Evolutionary conservation across 768 basidiomycete genomes (phyloP).

Genomic region (Lactifluus subvellereus): DNA sequence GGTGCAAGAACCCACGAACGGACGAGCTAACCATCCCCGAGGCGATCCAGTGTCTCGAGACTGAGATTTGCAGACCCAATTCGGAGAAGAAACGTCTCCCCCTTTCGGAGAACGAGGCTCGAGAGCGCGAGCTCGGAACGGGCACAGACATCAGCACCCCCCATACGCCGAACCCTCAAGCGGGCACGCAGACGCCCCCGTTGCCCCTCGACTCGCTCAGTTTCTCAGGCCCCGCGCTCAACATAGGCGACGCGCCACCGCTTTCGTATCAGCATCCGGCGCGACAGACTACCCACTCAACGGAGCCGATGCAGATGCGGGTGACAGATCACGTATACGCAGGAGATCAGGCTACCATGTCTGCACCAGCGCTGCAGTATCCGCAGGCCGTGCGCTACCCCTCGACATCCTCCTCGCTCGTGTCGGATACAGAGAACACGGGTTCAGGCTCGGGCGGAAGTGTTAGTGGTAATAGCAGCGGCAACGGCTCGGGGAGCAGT

Average conservation of each 20-base stretch:
- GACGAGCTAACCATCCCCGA: slow-evolving; percentile 79
- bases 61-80: slow-evolving; percentile 66
- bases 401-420: slow-evolving; percentile 36
- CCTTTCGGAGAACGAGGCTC: slow-evolving; percentile 37
- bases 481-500: slow-evolving; percentile 8
- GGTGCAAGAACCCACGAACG: slow-evolving; percentile 52
- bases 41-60: slow-evolving; percentile 79
- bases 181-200: slow-evolving; percentile 33
- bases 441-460: slow-evolving; percentile 25
- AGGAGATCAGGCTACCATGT: background rate
- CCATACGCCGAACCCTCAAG: slow-evolving; percentile 44
- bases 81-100: slow-evolving; percentile 65
- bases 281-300: background rate
- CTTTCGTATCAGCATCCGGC: background rate
- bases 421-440: slow-evolving; percentile 43
- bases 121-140: slow-evolving; percentile 9
- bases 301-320: slow-evolving; percentile 8
- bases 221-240: slow-evolving; percentile 52
- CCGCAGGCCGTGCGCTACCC: slow-evolving; percentile 23
- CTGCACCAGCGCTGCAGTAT: background rate
- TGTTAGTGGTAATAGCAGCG: background rate
- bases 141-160: slow-evolving; percentile 43
- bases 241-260: slow-evolving; percentile 26
- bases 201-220: slow-evolving; percentile 48
- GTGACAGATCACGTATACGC: background rate